Percentiles rank a stretch among this genome's conserved stretches.
Conservation (phyloP, 1,284 basidiomycete species). For the Heterobasidion parviporum region DNA sequence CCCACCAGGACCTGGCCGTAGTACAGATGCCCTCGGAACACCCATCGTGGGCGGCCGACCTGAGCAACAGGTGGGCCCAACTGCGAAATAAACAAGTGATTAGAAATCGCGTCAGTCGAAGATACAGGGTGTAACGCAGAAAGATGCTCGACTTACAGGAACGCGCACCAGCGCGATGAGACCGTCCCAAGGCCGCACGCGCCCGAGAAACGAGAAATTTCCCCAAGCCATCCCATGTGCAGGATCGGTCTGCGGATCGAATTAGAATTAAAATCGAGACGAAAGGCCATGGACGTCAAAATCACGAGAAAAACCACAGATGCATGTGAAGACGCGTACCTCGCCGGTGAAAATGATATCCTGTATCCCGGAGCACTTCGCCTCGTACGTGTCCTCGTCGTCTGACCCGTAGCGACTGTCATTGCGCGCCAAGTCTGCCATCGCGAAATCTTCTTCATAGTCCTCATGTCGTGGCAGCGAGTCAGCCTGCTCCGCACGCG, state of each 20-base stretch:
- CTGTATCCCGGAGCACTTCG: slow-evolving; percentile 39
- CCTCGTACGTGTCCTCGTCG: slow-evolving; percentile 9
- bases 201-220: slow-evolving; percentile 51
- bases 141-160: slow-evolving; percentile 21
- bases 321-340: slow-evolving; percentile 19
- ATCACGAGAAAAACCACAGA: not conserved
- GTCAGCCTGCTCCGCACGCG: not conserved
- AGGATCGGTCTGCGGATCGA: slow-evolving; percentile 35
- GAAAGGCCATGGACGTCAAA: too few species aligned
- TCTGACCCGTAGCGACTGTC: slow-evolving; percentile 3
- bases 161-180: slow-evolving; percentile 53
- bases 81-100: not conserved
- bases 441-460: slow-evolving; percentile 14
- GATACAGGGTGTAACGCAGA: not conserved
- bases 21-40: slow-evolving; percentile 65
- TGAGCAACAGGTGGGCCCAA: slow-evolving; percentile 6
- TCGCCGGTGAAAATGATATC: slow-evolving; percentile 55
- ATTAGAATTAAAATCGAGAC: not conserved
- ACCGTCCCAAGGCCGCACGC: slow-evolving; percentile 61
- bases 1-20: slow-evolving; percentile 60
- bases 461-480: slow-evolving; percentile 4
- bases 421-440: slow-evolving; percentile 9
- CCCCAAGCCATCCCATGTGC: slow-evolving; percentile 54
- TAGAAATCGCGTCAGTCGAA: not conserved
- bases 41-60: slow-evolving; percentile 29